Evolutionary conservation across 768 basidiomycete genomes (phyloP), one percentile per base, ranked within the genome.

Genomic region (Solioccasus polychromus): DNA sequence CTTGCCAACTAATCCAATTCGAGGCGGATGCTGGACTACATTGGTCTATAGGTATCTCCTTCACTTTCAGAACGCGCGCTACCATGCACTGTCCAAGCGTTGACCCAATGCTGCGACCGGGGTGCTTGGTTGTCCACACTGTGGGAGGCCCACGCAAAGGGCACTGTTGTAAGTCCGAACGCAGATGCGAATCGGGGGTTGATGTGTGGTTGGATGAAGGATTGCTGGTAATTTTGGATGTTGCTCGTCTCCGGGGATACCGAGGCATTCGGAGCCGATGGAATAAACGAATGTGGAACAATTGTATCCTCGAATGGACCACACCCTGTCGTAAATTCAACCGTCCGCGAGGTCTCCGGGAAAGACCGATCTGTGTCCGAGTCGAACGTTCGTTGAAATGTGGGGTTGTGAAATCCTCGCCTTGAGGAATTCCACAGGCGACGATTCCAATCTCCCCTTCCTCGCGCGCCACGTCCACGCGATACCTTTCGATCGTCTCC

Each of bases 111-210:
- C n/a, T 48, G 47, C 6, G 47, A 28, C 10, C 43, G 46, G 31
- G 45, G 24, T 14, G 25, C 17, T 8, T 48, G 51, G 36, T 61
- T 53, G 12, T 51, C 38, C 19, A 15, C 42, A 32, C 45, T 37
- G 29, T 52, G 60, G 32, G 59, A 38, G 32, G 57, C 51, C 48
- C 47, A 54, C 8, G 61, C 52, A 42, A 40, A 45, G 58, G 65
- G 23, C 31, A 42, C 36, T 19, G 61, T 17, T 40, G 55, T 68
- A 45, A 82, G 61, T 20, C 80, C 84, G 51, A 88, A 85, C 23
- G 69, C 68, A 25, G 78, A 76, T 12, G 86, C 85, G 63, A 91
- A 90, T 10, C 82, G 76, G 8, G 88, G 88, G 55, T 91, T 90
- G 47, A 91, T 90, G 57, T 91, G 88, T 6, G 88, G 88, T 52